phyloP scores from a whole-genome alignment of 2,329 filamentous ascomycete genomes.

The Kalmusia sp. region DNA sequence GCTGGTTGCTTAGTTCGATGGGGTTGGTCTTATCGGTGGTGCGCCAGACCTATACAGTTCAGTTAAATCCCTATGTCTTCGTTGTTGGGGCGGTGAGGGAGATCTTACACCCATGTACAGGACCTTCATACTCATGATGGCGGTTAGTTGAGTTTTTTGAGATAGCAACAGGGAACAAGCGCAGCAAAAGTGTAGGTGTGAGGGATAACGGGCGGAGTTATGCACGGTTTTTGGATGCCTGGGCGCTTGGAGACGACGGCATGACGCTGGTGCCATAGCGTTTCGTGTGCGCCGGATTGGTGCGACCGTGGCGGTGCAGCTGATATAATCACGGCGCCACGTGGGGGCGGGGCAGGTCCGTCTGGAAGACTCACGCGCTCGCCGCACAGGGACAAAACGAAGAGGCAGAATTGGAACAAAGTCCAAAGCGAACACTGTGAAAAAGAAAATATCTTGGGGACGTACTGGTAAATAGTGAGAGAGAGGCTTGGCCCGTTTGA shows the following conservation, averaged over 20 bases:
- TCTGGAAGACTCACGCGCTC: slow-evolving; percentile 18
- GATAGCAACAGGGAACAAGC: not conserved
- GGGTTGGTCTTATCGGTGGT: slow-evolving; percentile 75
- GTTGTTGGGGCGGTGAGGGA: slow-evolving; percentile 30
- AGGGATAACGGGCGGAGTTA: not conserved
- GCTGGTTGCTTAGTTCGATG: slow-evolving; percentile 77
- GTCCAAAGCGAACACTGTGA: no score
- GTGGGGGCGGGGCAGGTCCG: slow-evolving; percentile 31
- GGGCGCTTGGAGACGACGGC: not conserved
- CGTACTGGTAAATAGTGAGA: no score
- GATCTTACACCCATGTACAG: slow-evolving; percentile 81
- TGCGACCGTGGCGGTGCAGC: slow-evolving; percentile 10
- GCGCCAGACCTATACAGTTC: slow-evolving; percentile 61
- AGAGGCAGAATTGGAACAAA: not conserved
- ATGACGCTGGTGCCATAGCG: slow-evolving; percentile 8
- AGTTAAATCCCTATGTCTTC: slow-evolving; percentile 19
- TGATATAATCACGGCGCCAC: slow-evolving; percentile 29
- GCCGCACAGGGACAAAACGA: not conserved
- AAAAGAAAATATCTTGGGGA: no score
- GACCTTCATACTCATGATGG: slow-evolving; percentile 72
- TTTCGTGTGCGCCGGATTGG: slow-evolving; percentile 6
- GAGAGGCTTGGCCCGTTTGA: no score
- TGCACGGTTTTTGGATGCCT: slow-evolving; percentile 1
- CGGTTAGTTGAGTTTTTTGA: not conserved
- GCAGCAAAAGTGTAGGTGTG: not conserved